Percentiles rank a stretch among this genome's conserved stretches.
Conservation (phyloP, 441 rosid species). For the Croton laevigatus region DNA sequence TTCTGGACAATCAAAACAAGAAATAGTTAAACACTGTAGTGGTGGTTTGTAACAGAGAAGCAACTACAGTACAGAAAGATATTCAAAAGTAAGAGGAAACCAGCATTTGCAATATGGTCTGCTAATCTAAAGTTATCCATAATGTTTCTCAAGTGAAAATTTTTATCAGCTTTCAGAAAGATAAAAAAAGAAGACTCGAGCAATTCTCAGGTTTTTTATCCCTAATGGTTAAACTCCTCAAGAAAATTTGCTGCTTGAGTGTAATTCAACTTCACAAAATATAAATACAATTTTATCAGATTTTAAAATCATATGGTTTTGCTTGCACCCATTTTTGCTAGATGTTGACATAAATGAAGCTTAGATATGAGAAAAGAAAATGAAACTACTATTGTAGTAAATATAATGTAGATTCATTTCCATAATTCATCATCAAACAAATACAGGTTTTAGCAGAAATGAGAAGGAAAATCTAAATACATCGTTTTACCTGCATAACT, state of each 20-base stretch:
- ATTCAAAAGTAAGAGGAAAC: neutral
- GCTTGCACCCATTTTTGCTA: neutral
- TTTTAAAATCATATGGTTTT: neutral
- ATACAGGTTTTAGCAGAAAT: neutral
- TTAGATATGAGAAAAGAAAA: neutral
- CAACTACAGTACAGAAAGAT: neutral
- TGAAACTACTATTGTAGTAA: neutral
- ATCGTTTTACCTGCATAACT: conserved; percentile 74
- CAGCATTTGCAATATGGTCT: neutral
- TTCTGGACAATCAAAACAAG: conserved; percentile 44
- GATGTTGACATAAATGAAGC: conserved; percentile 6
- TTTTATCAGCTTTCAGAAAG: no score
- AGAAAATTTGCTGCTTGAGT: neutral
- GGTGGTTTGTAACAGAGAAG: neutral
- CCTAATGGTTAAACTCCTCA: neutral
- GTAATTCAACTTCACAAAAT: neutral
- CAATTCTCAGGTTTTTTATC: no score
- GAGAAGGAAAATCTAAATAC: conserved; percentile 1
- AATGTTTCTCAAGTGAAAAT: neutral
- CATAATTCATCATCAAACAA: neutral
- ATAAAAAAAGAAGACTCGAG: no score
- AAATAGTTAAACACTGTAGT: neutral
- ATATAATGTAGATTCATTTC: neutral
- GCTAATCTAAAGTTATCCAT: neutral
- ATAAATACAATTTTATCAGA: neutral